phyloP scores from a whole-genome alignment of 257 asterid genomes.

The Solanum bulbocastanum region DNA sequence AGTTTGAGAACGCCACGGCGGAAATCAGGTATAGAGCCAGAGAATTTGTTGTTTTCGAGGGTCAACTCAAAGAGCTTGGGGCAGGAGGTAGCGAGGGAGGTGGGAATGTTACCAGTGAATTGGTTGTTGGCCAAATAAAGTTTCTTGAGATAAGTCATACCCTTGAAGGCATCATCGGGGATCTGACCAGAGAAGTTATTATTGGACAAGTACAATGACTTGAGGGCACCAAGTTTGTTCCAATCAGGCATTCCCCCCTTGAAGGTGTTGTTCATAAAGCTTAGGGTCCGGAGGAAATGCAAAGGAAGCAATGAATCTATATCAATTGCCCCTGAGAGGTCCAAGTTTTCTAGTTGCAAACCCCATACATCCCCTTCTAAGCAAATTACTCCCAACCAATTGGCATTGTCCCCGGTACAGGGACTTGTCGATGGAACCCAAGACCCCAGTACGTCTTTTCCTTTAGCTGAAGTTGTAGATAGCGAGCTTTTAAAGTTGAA shows the following conservation, averaged over 20 bases:
- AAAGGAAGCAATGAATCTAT: constrained; percentile 45
- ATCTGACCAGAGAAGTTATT: constrained; percentile 59
- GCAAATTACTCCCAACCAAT: constrained; percentile 80
- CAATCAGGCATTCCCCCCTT: constrained; percentile 85
- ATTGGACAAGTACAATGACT: constrained; percentile 57
- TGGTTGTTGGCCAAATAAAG: constrained; percentile 49
- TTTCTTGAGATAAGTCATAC: constrained; percentile 71
- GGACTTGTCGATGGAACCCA: constrained; percentile 53
- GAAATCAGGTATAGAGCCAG: constrained; percentile 48
- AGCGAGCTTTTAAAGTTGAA: neutral
- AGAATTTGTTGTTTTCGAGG: constrained; percentile 62
- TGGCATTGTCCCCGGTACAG: constrained; percentile 33
- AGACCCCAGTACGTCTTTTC: constrained; percentile 28
- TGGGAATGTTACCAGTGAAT: constrained; percentile 55
- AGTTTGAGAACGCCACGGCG: constrained; percentile 24
- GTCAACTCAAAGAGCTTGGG: constrained; percentile 53
- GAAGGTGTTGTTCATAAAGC: constrained; percentile 60
- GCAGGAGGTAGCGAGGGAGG: constrained; percentile 36
- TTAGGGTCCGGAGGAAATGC: constrained; percentile 43
- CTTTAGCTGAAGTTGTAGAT: neutral
- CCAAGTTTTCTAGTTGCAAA: constrained; percentile 63
- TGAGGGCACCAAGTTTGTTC: constrained; percentile 65
- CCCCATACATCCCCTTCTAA: constrained; percentile 63
- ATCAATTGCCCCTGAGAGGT: constrained; percentile 60
- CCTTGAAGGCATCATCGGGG: constrained; percentile 49